These are phyloP conservation scores for Hondaea fermentalgiana DNA, from an alignment of 108 stramenopile species.

Conservation along the genomic window DNA sequence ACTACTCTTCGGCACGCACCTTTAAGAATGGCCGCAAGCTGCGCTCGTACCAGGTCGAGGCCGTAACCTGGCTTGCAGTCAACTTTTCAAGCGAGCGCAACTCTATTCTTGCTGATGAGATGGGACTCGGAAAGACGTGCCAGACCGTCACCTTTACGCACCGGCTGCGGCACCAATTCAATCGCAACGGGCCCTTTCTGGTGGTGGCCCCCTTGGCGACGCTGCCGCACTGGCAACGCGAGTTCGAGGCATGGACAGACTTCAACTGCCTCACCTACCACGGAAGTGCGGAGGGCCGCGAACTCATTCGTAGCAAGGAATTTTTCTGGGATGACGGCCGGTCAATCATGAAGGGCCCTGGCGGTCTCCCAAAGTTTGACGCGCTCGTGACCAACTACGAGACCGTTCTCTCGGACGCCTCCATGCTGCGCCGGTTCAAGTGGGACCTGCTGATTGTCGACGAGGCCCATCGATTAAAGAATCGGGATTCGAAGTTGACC, in stretches of 20 bases:
- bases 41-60: constrained; percentile 85
- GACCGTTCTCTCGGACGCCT: constrained; percentile 75
- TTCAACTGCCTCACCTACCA: constrained; percentile 51
- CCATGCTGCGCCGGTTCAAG: constrained; percentile 65
- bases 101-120: constrained; percentile 95
- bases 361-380: constrained; percentile 70
- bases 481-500: constrained; percentile 59
- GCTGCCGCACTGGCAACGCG: constrained; percentile 78
- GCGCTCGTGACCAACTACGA: constrained; percentile 95
- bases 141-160: constrained; percentile 91
- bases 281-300: constrained; percentile 28
- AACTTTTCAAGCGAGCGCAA: constrained; percentile 81
- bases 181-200: constrained; percentile 66
- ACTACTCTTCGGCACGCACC: background rate
- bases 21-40: constrained; percentile 29
- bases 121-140: constrained; percentile 84
- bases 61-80: constrained; percentile 94
- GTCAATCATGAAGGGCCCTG: constrained; percentile 64
- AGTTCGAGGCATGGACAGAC: constrained; percentile 54
- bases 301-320: background rate
- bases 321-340: constrained; percentile 53
- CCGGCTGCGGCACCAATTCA: constrained; percentile 50
- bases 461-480: constrained; percentile 96
- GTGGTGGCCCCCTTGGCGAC: constrained; percentile 86
- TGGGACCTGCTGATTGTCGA: constrained; percentile 97